Base-by-base conservation (phyloP, 495 filamentous ascomycete species). In the Neurospora sp. region DNA sequence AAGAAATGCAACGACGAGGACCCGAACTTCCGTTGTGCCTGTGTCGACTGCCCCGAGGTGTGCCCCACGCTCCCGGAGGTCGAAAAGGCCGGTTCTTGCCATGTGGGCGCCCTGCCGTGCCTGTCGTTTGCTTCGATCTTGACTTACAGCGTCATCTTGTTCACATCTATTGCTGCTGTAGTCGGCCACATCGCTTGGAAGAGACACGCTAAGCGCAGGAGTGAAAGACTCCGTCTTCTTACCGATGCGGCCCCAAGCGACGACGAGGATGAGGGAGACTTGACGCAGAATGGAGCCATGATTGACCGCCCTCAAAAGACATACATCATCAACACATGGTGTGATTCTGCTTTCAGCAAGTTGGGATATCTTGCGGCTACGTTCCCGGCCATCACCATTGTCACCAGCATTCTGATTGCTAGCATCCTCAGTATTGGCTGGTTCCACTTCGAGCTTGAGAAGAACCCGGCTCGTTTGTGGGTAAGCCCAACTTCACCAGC, bases 401-500 rank as follows among this genome's bases (percentile, higher is more conserved):
- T 81, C 20, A 81, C 85, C 39, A 93, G 91, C 74, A 74, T 96
- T 16, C 20, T 94, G 45, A 80, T 94, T 27, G 92, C 97, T 14
- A 83, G 83, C 3, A 74, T 97, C 4, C 81, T 99, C 72, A 97
- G 94, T 76, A 75, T 94, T 41, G 96, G 96, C 16, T 97, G 94
- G 93, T 80, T 94, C 40, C 88, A 88, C 53, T 98, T 98, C 75
- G 85, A 89, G 2, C 85, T 99, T 71, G 96, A 98, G 79, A 92
- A 86, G 22, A 91, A 97, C 72, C 96, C 96, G 1, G 96, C 96
- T 12, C 89, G 92, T 39, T 81, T 99, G 61, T 99, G 96, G 96
- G 96, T 99, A 16, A 94, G 94, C 76, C 96, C 96, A 12, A 91
- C 92, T 14, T 98, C 95, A 2, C 89, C 89, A 53, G 94, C 96